These are phyloP conservation scores for Crotalaria pallida DNA, from an alignment of 306 rosid genomes.

Conservation along the genomic window DNA sequence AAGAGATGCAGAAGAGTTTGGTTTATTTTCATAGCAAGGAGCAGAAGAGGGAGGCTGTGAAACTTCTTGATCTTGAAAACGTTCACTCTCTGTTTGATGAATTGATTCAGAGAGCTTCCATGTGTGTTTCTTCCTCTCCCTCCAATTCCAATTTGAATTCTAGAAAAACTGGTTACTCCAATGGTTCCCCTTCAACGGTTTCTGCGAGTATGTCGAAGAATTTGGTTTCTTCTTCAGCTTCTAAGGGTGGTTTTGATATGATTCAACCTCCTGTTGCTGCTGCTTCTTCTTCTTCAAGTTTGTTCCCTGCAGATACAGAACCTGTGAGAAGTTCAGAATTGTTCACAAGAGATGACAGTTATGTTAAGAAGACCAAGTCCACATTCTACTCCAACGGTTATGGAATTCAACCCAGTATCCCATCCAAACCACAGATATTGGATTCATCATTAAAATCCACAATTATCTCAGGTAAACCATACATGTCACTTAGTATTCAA, in stretches of 20 bases:
- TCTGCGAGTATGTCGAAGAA: neutral
- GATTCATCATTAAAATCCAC: slow-evolving; percentile 56
- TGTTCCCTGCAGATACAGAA: slow-evolving; percentile 31
- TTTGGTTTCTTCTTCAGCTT: slow-evolving; percentile 30
- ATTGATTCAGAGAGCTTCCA: slow-evolving; percentile 74
- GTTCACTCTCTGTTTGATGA: slow-evolving; percentile 63
- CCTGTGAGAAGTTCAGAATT: slow-evolving; percentile 27
- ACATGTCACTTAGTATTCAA: neutral
- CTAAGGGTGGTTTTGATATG: slow-evolving; percentile 20
- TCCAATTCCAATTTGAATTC: slow-evolving; percentile 8
- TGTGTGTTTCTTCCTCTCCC: slow-evolving; percentile 49
- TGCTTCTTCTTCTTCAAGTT: slow-evolving; percentile 30
- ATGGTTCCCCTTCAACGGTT: slow-evolving; percentile 27
- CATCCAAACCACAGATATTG: slow-evolving; percentile 45
- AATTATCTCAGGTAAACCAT: slow-evolving; percentile 33
- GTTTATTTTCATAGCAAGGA: slow-evolving; percentile 51
- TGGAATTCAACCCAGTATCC: slow-evolving; percentile 43
- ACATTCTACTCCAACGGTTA: slow-evolving; percentile 40
- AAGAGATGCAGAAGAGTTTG: slow-evolving; percentile 64
- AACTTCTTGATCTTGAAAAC: slow-evolving; percentile 68
- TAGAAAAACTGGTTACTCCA: neutral
- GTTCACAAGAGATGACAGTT: slow-evolving; percentile 67
- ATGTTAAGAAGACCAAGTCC: slow-evolving; percentile 48
- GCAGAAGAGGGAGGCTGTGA: slow-evolving; percentile 62
- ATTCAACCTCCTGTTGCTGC: slow-evolving; percentile 11